Evolutionary conservation across 2,329 filamentous ascomycete species (phyloP).

Genomic region (Talaromyces verruculosus): DNA sequence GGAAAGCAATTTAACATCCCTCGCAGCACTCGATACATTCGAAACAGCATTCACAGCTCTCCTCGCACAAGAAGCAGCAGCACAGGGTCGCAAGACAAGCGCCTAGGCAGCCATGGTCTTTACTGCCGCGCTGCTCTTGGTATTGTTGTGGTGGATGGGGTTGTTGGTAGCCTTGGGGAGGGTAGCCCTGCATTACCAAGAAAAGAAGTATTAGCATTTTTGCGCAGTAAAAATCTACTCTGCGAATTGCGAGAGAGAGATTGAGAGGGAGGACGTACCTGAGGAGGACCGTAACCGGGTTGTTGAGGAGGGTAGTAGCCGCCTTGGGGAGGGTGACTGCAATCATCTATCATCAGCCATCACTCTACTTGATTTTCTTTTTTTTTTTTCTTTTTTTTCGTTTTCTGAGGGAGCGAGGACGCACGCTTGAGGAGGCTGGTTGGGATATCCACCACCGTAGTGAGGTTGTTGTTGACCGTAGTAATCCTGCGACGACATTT

Average conservation of each 20-base stretch:
- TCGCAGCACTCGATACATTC: conserved; percentile 59
- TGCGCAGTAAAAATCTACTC: not conserved
- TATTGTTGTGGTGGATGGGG: conserved; percentile 44
- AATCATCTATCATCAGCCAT: not conserved
- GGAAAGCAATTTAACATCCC: conserved; percentile 31
- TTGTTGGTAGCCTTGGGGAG: conserved; percentile 48
- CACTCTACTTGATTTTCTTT: not conserved
- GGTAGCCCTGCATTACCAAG: not conserved
- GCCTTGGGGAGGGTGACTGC: conserved; percentile 19
- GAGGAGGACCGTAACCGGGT: conserved; percentile 36
- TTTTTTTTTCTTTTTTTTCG: too few relatives aligned
- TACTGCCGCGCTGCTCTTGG: conserved; percentile 31
- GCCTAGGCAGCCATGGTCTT: conserved; percentile 53
- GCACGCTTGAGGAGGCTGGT: conserved; percentile 22
- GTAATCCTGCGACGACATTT: conserved; percentile 47
- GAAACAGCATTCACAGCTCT: conserved; percentile 64
- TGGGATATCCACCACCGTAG: conserved; percentile 29
- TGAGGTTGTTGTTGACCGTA: conserved; percentile 33
- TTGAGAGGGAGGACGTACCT: conserved; percentile 33
- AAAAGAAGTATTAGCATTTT: not conserved
- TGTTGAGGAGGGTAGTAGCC: conserved; percentile 29
- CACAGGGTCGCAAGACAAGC: conserved; percentile 58
- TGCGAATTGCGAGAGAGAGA: not conserved
- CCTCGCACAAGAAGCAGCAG: conserved; percentile 65
- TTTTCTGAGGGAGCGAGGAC: not conserved